These are phyloP conservation scores for Clathrospora elynae DNA, from an alignment of 2,329 filamentous ascomycete genomes.

Conservation along the genomic window DNA sequence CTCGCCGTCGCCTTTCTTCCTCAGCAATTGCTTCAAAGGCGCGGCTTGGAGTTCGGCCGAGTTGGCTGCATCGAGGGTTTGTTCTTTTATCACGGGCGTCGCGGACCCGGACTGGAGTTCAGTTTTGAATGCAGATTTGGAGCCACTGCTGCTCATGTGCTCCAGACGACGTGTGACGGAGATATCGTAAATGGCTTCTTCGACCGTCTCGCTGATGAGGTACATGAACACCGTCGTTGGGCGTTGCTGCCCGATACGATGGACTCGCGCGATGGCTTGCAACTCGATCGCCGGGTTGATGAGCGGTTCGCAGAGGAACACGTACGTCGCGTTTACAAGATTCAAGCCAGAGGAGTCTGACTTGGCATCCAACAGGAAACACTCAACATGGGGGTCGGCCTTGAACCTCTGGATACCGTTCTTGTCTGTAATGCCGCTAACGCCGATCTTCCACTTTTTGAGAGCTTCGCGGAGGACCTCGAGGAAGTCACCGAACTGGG, in stretches of 20 bases:
- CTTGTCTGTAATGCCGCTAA: constrained; percentile 69
- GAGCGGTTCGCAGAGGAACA: constrained; percentile 91
- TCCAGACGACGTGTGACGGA: constrained; percentile 78
- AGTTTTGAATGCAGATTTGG: not conserved
- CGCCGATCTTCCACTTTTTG: constrained; percentile 71
- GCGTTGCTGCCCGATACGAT: constrained; percentile 87
- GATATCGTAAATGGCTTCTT: constrained; percentile 88
- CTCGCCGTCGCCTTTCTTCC: constrained; percentile 74
- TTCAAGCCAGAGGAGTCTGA: constrained; percentile 89
- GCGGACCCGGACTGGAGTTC: constrained; percentile 29
- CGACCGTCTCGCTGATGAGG: constrained; percentile 85
- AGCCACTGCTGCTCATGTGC: constrained; percentile 64
- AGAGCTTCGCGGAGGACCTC: constrained; percentile 74
- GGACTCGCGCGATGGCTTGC: constrained; percentile 92
- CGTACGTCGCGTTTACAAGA: constrained; percentile 88
- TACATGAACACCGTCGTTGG: constrained; percentile 96
- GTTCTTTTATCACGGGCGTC: constrained; percentile 56
- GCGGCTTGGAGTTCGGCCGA: constrained; percentile 80
- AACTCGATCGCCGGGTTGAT: constrained; percentile 93
- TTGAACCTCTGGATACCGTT: constrained; percentile 78
- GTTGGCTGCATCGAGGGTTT: constrained; percentile 79
- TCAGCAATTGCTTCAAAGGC: constrained; percentile 71
- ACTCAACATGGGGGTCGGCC: constrained; percentile 72
- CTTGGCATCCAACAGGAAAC: constrained; percentile 86
- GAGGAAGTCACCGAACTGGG: constrained; percentile 84